Percentiles rank a stretch among this genome's conserved stretches.
Evolutionary conservation across 805 yeast genomes (phyloP).

Genomic region (Candida michaelii): DNA sequence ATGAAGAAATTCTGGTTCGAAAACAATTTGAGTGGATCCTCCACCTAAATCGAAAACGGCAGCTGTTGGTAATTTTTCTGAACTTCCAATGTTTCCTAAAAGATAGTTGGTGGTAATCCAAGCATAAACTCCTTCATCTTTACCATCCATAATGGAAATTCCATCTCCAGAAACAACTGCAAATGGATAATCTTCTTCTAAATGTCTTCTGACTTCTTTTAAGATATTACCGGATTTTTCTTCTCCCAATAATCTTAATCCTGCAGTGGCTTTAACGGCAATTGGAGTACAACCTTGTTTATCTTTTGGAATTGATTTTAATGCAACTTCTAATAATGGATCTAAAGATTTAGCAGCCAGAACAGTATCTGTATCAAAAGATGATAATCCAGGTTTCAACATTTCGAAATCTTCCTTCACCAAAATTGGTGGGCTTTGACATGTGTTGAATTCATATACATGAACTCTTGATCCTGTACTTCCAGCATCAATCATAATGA

Average conservation of each 20-base stretch:
- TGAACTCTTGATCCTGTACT: constrained; percentile 97
- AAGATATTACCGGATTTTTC: constrained; percentile 71
- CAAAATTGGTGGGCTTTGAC: constrained; percentile 79
- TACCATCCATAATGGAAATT: constrained; percentile 90
- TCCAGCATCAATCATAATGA: constrained; percentile 96
- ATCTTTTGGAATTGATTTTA: constrained; percentile 71
- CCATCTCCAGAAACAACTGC: constrained; percentile 88
- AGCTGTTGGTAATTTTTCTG: constrained; percentile 78
- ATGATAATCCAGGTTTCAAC: constrained; percentile 90
- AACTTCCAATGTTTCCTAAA: constrained; percentile 88
- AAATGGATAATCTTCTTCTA: constrained; percentile 84
- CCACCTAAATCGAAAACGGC: constrained; percentile 99
- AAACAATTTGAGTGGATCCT: constrained; percentile 97
- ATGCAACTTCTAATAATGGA: constrained; percentile 72
- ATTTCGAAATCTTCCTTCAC: constrained; percentile 79
- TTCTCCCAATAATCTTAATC: constrained; percentile 81
- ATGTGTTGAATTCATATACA: constrained; percentile 86
- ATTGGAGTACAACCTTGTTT: constrained; percentile 83
- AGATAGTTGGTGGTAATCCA: constrained; percentile 97
- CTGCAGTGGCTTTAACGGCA: constrained; percentile 98
- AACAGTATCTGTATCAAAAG: constrained; percentile 71
- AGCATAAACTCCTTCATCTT: constrained; percentile 96
- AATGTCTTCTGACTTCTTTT: constrained; percentile 69
- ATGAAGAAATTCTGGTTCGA: constrained; percentile 77
- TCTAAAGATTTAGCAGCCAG: constrained; percentile 93